Percentiles rank a stretch among this genome's conserved stretches.
Conservation (phyloP, 139 green algal genomes). For the Trebouxia sp. region DNA sequence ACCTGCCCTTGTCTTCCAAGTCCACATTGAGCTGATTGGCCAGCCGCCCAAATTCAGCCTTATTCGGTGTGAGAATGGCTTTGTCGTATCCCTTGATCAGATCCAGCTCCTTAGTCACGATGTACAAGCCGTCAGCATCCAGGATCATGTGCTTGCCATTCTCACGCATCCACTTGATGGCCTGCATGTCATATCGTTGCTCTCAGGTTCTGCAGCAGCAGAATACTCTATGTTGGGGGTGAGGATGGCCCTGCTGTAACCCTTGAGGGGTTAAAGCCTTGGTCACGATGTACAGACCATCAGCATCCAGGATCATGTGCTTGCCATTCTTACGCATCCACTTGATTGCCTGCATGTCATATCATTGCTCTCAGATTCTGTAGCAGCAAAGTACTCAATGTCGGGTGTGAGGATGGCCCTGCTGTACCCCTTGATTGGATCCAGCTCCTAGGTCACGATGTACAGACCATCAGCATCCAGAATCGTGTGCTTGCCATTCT, state of each 20-base stretch:
- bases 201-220: neutral
- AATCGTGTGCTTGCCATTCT: conserved; percentile 47
- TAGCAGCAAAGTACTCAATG: neutral
- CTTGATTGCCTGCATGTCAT: conserved; percentile 40
- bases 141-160: conserved; percentile 51
- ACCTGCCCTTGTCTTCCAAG: conserved; percentile 24
- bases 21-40: conserved; percentile 43
- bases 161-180: conserved; percentile 38
- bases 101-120: conserved; percentile 45
- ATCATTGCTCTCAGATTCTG: neutral
- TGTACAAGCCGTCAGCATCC: conserved; percentile 68
- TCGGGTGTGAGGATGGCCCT: conserved; percentile 65
- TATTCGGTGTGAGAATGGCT: conserved; percentile 65
- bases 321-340: conserved; percentile 32
- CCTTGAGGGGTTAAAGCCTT: conserved; percentile 45
- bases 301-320: conserved; percentile 66
- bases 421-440: conserved; percentile 48
- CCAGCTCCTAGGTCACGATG: conserved; percentile 48
- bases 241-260: conserved; percentile 50
- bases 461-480: conserved; percentile 71
- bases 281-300: conserved; percentile 63
- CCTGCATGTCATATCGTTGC: conserved; percentile 28
- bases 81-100: conserved; percentile 51
- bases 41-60: conserved; percentile 54
- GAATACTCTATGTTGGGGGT: conserved; percentile 57